These are phyloP conservation scores for Ustilago loliicola DNA, from an alignment of 1,284 basidiomycete species.

Conservation along the genomic window DNA sequence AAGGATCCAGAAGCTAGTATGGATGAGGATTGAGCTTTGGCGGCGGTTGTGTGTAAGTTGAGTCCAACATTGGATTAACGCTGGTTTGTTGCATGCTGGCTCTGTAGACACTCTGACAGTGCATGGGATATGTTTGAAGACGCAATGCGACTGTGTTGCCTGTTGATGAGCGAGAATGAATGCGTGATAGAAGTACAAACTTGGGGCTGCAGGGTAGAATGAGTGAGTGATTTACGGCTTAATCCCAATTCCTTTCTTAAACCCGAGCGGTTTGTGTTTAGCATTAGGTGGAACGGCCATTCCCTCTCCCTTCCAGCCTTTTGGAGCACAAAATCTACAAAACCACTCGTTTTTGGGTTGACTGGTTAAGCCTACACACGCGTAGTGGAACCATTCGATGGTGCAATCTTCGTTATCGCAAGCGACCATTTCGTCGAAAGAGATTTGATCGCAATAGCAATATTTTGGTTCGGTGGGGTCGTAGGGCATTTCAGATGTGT, in stretches of 20 bases:
- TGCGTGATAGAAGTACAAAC: slow-evolving; percentile 7
- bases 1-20: neutral
- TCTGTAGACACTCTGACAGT: slow-evolving; percentile 5
- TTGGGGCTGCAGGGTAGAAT: neutral
- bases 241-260: slow-evolving; percentile 32
- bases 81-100: neutral
- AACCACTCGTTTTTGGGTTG: slow-evolving; percentile 64
- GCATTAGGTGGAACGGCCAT: slow-evolving; percentile 46
- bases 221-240: slow-evolving; percentile 16
- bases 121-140: neutral
- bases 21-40: neutral
- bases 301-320: slow-evolving; percentile 60
- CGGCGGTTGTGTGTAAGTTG: neutral
- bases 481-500: slow-evolving; percentile 58
- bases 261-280: slow-evolving; percentile 28
- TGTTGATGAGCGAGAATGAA: neutral
- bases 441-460: slow-evolving; percentile 74
- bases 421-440: slow-evolving; percentile 71
- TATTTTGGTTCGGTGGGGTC: slow-evolving; percentile 73
- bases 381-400: slow-evolving; percentile 72
- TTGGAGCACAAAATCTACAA: slow-evolving; percentile 68
- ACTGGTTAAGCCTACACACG: slow-evolving; percentile 59
- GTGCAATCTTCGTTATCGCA: slow-evolving; percentile 73
- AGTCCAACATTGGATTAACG: neutral
- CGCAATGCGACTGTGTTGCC: neutral